Evolutionary conservation across 257 asterid species (phyloP).

Genomic region (Thymus mandschuricus): DNA sequence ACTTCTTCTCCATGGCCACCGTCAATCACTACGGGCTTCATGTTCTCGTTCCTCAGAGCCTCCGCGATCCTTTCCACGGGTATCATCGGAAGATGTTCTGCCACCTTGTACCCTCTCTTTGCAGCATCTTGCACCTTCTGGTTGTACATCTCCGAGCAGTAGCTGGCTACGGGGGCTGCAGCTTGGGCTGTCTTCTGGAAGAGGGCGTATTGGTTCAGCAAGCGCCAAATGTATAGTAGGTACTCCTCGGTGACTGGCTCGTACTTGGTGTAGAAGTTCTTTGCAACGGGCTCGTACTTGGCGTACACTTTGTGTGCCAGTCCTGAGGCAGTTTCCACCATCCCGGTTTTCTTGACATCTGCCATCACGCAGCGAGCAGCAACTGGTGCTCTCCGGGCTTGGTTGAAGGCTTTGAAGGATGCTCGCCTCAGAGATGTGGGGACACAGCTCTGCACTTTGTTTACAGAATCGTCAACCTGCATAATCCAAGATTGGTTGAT

Average conservation of each 20-base stretch:
- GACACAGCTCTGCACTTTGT: constrained; percentile 52
- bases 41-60: constrained; percentile 40
- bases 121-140: constrained; percentile 59
- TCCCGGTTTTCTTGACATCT: constrained; percentile 69
- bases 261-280: constrained; percentile 69
- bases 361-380: constrained; percentile 67
- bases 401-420: constrained; percentile 48
- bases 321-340: constrained; percentile 71
- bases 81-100: constrained; percentile 70
- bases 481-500: background rate
- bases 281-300: constrained; percentile 78
- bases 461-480: constrained; percentile 75
- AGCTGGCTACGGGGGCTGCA: constrained; percentile 66
- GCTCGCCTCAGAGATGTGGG: constrained; percentile 63
- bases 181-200: constrained; percentile 68
- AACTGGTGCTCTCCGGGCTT: constrained; percentile 63
- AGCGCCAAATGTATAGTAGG: constrained; percentile 57
- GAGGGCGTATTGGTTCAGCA: constrained; percentile 64
- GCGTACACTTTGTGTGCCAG: constrained; percentile 63
- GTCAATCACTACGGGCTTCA: constrained; percentile 21
- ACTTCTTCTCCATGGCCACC: constrained; percentile 9
- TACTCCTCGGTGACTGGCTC: constrained; percentile 83
- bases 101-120: constrained; percentile 75
- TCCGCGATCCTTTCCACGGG: constrained; percentile 71
- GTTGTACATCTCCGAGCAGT: constrained; percentile 68